Evolutionary conservation across 2,329 filamentous ascomycete genomes (phyloP).

Genomic region (Stachybotrys elegans): DNA sequence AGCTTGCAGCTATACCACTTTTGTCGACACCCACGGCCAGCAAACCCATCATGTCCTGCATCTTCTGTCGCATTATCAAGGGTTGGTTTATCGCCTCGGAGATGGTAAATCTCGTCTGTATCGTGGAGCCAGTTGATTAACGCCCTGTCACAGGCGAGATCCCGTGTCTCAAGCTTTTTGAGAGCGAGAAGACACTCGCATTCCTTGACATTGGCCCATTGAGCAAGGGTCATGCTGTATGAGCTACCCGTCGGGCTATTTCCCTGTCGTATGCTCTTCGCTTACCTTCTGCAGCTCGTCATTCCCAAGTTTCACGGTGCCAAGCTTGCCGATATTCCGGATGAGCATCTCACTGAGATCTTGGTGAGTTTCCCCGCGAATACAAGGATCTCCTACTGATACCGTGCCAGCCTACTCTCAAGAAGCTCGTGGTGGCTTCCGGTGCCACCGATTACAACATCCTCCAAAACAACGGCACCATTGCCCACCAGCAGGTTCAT

Average conservation of each 20-base stretch:
- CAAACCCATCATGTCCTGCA: constrained; percentile 49
- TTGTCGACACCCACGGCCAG: background rate
- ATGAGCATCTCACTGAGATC: constrained; percentile 78
- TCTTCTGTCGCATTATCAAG: constrained; percentile 99
- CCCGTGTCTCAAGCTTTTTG: constrained; percentile 92
- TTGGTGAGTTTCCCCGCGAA: constrained; percentile 49
- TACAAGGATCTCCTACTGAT: background rate
- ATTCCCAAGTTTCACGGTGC: constrained; percentile 93
- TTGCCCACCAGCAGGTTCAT: constrained; percentile 88
- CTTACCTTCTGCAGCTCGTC: constrained; percentile 62
- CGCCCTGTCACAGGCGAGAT: constrained; percentile 67
- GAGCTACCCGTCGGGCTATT: constrained; percentile 20
- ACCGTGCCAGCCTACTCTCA: constrained; percentile 45
- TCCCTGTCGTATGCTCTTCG: background rate
- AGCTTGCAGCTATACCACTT: too few relatives aligned
- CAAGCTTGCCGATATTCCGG: constrained; percentile 89
- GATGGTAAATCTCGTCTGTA: background rate
- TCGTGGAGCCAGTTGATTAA: constrained; percentile 9
- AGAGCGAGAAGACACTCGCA: constrained; percentile 87
- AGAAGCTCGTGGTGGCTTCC: constrained; percentile 75
- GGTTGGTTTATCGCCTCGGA: constrained; percentile 39
- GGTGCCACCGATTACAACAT: constrained; percentile 84
- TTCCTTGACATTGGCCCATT: constrained; percentile 96
- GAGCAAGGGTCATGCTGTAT: constrained; percentile 81
- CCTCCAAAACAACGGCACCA: constrained; percentile 88